Evolutionary conservation across 805 yeast genomes (phyloP), one percentile per base, ranked within the genome.

Genomic region (Cyberlindnera euphorbiiphila): DNA sequence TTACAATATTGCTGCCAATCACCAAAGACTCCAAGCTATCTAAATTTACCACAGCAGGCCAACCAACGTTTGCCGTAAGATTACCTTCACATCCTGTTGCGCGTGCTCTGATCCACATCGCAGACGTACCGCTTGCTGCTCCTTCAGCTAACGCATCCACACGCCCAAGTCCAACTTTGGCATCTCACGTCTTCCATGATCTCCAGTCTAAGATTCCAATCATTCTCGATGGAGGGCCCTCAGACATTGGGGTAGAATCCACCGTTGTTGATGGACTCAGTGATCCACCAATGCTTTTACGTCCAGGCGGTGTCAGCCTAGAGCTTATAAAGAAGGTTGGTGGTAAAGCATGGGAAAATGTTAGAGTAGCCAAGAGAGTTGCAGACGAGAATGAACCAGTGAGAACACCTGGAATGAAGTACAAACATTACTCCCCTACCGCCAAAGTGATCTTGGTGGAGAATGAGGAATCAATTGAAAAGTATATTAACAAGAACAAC

Each of bases 141-240:
- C 98, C 98, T 0, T 86, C 96, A 1, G 98, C 98, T 2, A 93
- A 93, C 60, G 91, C 96, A 2, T 87, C 96, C 2, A 93, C 98
- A 0, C 67, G 87, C 34, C 98, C 98, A 2, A 84, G 95, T 14
- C 96, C 98, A 2, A 93, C 98, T 0, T 54, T 71, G 23, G 98
- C 98, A 1, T 61, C 71, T 9, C 98, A 93, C 57, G 98, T 93
- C 0, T 74, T 64, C 48, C 76, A 78, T 52, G 98, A 93, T 55
- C 61, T 93, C 37, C 54, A 83, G 1, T 91, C 88, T 1, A 76
- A 72, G 43, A 86, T 93, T 11, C 96, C 97, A 0, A 56, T 79
- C 20, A 85, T 93, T 39, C 53, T 93, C 19, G 98, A 93, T 55
- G 98, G 98, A 15, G 98, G 98, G 0, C 56, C 81, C 1, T 85